phyloP scores from a whole-genome alignment of 768 basidiomycete genomes.

The Boletus rufocinnamomeus region DNA sequence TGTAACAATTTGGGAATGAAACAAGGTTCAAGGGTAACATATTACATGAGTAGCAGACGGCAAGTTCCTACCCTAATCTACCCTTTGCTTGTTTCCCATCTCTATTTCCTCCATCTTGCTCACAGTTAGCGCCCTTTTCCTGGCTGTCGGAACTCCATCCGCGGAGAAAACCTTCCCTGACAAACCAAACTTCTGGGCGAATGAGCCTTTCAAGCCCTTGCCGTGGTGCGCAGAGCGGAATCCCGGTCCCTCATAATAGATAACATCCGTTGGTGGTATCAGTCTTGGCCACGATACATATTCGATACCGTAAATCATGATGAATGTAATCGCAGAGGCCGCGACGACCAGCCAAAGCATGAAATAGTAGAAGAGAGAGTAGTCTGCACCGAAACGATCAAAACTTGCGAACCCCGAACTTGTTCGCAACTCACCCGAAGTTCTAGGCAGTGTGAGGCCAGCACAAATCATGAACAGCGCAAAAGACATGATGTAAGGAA shows the following conservation, averaged over 20 bases:
- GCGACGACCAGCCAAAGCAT: constrained; percentile 75
- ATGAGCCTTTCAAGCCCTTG: constrained; percentile 58
- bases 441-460: constrained; percentile 81
- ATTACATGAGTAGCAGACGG: not conserved
- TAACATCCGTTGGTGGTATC: constrained; percentile 71
- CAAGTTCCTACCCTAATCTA: constrained; percentile 48
- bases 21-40: not conserved
- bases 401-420: not conserved
- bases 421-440: constrained; percentile 64
- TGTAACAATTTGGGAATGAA: not conserved
- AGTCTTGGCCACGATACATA: constrained; percentile 96
- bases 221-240: constrained; percentile 77
- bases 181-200: constrained; percentile 35
- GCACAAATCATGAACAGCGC: constrained; percentile 88
- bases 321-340: constrained; percentile 63
- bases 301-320: constrained; percentile 83
- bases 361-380: constrained; percentile 84
- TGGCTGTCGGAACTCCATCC: constrained; percentile 40
- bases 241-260: constrained; percentile 89
- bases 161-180: constrained; percentile 40
- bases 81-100: constrained; percentile 78
- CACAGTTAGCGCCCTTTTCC: constrained; percentile 37
- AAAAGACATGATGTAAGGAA: constrained; percentile 80
- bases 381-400: constrained; percentile 50
- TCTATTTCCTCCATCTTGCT: constrained; percentile 70